Evolutionary conservation across 202 grass and related monocot species (phyloP), one percentile per base, ranked within the genome.

Genomic region (Setaria italica): DNA sequence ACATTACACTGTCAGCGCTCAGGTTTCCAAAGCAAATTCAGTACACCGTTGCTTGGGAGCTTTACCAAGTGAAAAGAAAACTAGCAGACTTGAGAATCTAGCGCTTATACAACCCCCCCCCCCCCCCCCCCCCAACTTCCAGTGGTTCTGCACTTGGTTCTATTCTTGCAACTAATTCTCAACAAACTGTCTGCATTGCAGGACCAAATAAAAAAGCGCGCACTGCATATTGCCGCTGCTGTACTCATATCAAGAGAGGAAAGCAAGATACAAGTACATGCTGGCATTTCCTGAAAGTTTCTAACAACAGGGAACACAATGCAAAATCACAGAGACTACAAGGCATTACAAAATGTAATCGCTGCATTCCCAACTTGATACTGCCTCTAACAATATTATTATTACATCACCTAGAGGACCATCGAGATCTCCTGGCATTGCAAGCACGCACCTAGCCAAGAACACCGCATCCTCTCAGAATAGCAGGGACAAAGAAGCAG

Each of bases 301-400:
- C 33, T 6, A 13, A 9, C n/a, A 75, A 43, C 14, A 49, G 20
- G 21, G 39, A 33, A 46, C 55, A 78, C 33, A 21, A 39, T 42
- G 68, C 33, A 58, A 29, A 73, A 73, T 15, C 46, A 37, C 29
- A 53, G 59, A 49, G 35, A 73, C 76, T 82, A 66, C 57, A 80
- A 80, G 30, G 78, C 88, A 49, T 82, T 58, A 86, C 83, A 82
- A 51, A 80, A 74, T 39, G 63, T 77, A 37, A 46, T 12, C 25
- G 19, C 42, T 48, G 25, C 56, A 78, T 66, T 86, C 72, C 83
- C 46, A 78, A 74, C 78, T 86, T 15, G 48, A 82, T 68, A 79
- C 64, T 77, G 62, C 78, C 78, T 78, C 78, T 69, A 85, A 55
- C 78, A 82, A 33, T 17, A 56, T 78, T 76, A 39, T 86, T 89